Evolutionary conservation across 2,329 filamentous ascomycete genomes (phyloP), one percentile per base, ranked within the genome.

Genomic region (Pezicula carpinea): DNA sequence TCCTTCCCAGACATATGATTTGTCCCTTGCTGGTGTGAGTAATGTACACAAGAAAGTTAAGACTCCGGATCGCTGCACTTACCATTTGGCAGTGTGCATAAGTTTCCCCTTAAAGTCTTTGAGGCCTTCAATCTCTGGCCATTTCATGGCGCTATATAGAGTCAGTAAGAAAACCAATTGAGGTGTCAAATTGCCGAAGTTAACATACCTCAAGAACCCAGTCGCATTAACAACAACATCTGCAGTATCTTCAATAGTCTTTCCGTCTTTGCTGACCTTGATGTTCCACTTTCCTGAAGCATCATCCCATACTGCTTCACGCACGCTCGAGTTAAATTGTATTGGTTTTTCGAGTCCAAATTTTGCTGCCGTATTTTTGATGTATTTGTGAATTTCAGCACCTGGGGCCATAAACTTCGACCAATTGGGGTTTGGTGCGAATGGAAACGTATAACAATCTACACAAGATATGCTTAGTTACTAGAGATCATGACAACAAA

Each of bases 401-500:
- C 81, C 77, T 0, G 74, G 72, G 0, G 78, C 73, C 53, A 79
- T 80, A 46, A 76, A 69, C 22, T 76, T 62, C 0, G 73, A 72
- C 77, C 79, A 82, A 50, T 74, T 66, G 1, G 74, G 64, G 42
- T 79, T 80, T 46, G 78, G 75, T 36, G 75, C 77, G 53, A 81
- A 82, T 0, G 77, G 80, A 6, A 72, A 80, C 39, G 69, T 75
- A 62, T 81, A 44, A 3, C 32, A 22, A 31, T 44, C 76, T 76
- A 57, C 86, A 82, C 56, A n/a, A n/a, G n/a, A n/a, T 87, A 87
- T 19, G 82, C n/a, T 23, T n/a, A 39, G 13, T 39, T 34, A n/a
- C 6, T 6, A 5, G 17, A 17, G 13, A 6, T 34, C 13, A 14
- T 11, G 13, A 34, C 29, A 32, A 8, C 13, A 13, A 21, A 6